Evolutionary conservation across 345 rosid species (phyloP).

Genomic region (Populus simonii): DNA sequence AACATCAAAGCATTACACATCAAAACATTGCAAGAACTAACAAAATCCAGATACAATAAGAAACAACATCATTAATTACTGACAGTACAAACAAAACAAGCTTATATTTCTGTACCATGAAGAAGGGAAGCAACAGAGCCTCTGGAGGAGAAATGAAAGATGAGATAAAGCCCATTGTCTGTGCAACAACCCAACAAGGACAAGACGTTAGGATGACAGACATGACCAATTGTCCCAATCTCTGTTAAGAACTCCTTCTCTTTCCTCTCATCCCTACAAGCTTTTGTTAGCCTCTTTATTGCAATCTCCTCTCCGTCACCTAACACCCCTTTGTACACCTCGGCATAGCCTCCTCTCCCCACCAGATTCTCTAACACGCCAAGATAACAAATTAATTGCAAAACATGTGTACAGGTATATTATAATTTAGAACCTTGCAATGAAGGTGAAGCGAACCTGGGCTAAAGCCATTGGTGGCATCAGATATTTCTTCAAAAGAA

Average conservation of each 20-base stretch:
- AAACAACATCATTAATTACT: neutral
- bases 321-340: constrained; percentile 70
- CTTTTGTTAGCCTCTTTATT: constrained; percentile 75
- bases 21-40: neutral
- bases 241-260: constrained; percentile 87
- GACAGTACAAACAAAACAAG: neutral
- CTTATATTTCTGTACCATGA: constrained; percentile 54
- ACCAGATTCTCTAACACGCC: constrained; percentile 56
- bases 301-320: constrained; percentile 64
- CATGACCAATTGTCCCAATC: constrained; percentile 95
- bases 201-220: constrained; percentile 70
- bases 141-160: constrained; percentile 74
- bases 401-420: neutral
- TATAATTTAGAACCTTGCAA: neutral
- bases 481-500: constrained; percentile 70
- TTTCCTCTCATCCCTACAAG: constrained; percentile 74
- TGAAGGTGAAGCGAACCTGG: constrained; percentile 43
- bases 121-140: constrained; percentile 94
- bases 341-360: constrained; percentile 93
- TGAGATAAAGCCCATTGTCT: constrained; percentile 84
- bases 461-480: constrained; percentile 70
- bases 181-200: constrained; percentile 83
- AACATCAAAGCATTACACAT: neutral
- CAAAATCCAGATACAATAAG: constrained; percentile 6
- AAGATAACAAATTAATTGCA: neutral